phyloP scores from a whole-genome alignment of 495 filamentous ascomycete genomes.

The Aspergillus homomorphus region DNA sequence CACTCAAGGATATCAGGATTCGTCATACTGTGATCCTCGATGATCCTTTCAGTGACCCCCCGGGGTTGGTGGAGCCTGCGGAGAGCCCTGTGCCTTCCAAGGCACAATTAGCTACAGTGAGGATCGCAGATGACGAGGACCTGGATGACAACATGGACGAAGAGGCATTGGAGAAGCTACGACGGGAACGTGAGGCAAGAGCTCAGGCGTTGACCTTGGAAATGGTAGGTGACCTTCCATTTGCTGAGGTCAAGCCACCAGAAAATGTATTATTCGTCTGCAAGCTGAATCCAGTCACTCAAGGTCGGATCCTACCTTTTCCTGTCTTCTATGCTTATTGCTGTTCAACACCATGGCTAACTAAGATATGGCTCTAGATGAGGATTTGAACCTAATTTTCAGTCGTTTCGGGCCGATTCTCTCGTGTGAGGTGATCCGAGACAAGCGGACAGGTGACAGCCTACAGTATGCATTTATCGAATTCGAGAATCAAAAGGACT shows the following conservation, averaged over 20 bases:
- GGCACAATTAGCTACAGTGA: slow-evolving; percentile 83
- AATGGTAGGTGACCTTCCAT: slow-evolving; percentile 97
- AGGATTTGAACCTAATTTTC: slow-evolving; percentile 93
- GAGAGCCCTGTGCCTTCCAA: slow-evolving; percentile 78
- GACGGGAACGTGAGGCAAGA: slow-evolving; percentile 86
- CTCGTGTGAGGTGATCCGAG: slow-evolving; percentile 94
- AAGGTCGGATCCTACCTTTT: slow-evolving; percentile 43
- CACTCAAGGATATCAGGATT: slow-evolving; percentile 88
- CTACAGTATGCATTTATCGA: slow-evolving; percentile 98
- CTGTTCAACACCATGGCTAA: slow-evolving; percentile 11
- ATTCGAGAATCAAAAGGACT: slow-evolving; percentile 86
- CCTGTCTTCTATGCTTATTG: background rate
- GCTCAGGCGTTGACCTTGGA: slow-evolving; percentile 94
- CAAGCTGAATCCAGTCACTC: slow-evolving; percentile 95
- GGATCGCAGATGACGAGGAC: slow-evolving; percentile 86
- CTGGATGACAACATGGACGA: slow-evolving; percentile 74
- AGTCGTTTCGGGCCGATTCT: slow-evolving; percentile 94
- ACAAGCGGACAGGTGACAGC: slow-evolving; percentile 90
- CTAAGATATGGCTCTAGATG: slow-evolving; percentile 50
- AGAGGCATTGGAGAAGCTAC: slow-evolving; percentile 70
- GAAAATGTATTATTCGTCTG: slow-evolving; percentile 98
- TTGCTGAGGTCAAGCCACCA: slow-evolving; percentile 95
- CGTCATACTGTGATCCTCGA: slow-evolving; percentile 87
- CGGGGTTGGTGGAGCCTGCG: slow-evolving; percentile 68
- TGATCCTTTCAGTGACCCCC: slow-evolving; percentile 80